Evolutionary conservation across 805 yeast genomes (phyloP).

Genomic region (Metschnikowia anglica): DNA sequence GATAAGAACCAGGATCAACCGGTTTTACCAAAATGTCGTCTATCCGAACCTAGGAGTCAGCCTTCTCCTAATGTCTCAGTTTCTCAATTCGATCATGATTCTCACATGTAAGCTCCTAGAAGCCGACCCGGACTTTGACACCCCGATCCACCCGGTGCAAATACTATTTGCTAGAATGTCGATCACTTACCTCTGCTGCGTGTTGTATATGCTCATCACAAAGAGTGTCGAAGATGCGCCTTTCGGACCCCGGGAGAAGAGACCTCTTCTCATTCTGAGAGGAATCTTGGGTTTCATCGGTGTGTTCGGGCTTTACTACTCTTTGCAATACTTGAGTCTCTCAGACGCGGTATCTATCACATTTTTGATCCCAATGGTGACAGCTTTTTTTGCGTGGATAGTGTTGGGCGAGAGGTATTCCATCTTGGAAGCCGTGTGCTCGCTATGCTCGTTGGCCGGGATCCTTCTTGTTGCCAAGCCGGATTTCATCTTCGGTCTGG

Average conservation of each 20-base stretch:
- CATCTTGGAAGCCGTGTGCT: slow-evolving; percentile 64
- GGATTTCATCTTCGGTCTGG: slow-evolving; percentile 57
- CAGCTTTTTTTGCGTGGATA: slow-evolving; percentile 70
- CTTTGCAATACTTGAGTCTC: slow-evolving; percentile 68
- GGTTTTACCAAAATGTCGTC: slow-evolving; percentile 9
- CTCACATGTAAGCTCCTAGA: slow-evolving; percentile 73
- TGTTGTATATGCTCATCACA: slow-evolving; percentile 51
- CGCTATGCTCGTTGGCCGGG: slow-evolving; percentile 66
- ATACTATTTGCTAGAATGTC: slow-evolving; percentile 75
- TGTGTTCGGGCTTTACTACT: slow-evolving; percentile 74
- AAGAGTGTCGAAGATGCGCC: slow-evolving; percentile 58
- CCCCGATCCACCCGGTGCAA: slow-evolving; percentile 74
- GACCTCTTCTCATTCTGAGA: slow-evolving; percentile 55
- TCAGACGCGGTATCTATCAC: slow-evolving; percentile 82
- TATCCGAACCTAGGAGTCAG: slow-evolving; percentile 47
- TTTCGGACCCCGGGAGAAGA: slow-evolving; percentile 61
- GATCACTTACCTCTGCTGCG: slow-evolving; percentile 62
- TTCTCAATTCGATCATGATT: slow-evolving; percentile 76
- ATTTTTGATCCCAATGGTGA: slow-evolving; percentile 73
- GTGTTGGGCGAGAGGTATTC: slow-evolving; percentile 67
- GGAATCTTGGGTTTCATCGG: slow-evolving; percentile 74
- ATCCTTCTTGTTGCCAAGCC: slow-evolving; percentile 84
- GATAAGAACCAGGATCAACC: not conserved
- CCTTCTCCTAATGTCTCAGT: slow-evolving; percentile 59
- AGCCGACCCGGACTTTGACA: slow-evolving; percentile 56